Evolutionary conservation across 2,329 filamentous ascomycete genomes (phyloP), one percentile per base, ranked within the genome.

Genomic region (Nigrograna mackinnonii): DNA sequence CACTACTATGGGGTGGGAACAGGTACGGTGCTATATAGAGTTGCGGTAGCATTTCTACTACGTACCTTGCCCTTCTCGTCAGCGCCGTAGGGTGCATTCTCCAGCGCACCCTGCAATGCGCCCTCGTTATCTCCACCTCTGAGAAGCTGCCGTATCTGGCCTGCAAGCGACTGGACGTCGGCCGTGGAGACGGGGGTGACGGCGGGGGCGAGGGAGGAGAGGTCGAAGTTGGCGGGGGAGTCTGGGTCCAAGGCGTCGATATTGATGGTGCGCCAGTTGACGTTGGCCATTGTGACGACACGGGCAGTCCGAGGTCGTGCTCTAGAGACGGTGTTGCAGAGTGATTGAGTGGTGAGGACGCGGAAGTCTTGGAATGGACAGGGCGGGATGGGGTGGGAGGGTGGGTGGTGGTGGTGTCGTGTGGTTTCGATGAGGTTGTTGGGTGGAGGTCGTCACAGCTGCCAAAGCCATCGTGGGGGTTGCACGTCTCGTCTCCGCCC

Each of bases 231-330:
- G 71, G 83, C 76, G 54, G 88, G 83, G 59, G 90, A 94, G 71
- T 97, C 91, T 46, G 91, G 89, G 69, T 94, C 88, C 60, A 95
- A 81, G 57, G 86, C 85, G 69, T 96, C 91, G 70, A 96, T 87
- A 79, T 96, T 90, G 79, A 96, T 94, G 55, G 90, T 96, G 70
- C 91, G 89, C 75, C 81, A 85, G 68, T 85, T 85, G 71, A 81
- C 69, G 41, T 67, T 60, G 31, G 74, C 70, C 74, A 75, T 76
- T 47, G 46, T 50, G 57, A 45, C 26, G 35, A 49, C 36, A 17
- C n/a, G n/a, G n/a, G n/a, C n/a, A n/a, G n/a, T n/a, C n/a, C n/a
- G n/a, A n/a, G n/a, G n/a, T n/a, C n/a, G n/a, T n/a, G n/a, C n/a
- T n/a, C n/a, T n/a, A n/a, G n/a, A n/a, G n/a, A n/a, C n/a, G n/a